phyloP scores from a whole-genome alignment of 306 rosid species.

The Ochetophila trinervis region DNA sequence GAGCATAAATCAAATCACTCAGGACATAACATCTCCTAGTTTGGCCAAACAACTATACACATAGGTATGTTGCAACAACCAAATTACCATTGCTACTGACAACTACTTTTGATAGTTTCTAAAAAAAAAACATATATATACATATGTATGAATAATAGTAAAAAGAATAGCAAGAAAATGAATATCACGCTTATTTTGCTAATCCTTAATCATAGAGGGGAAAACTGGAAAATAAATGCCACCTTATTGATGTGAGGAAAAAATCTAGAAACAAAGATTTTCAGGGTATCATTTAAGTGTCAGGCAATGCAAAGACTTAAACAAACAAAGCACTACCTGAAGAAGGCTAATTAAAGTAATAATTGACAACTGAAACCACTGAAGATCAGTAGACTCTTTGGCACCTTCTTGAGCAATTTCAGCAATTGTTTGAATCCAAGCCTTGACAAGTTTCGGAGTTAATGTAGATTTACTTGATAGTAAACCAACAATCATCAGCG shows the following conservation, averaged over 20 bases:
- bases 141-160: too few relatives aligned
- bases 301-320: constrained; percentile 2
- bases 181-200: neutral
- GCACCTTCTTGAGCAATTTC: constrained; percentile 66
- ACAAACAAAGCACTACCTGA: constrained; percentile 58
- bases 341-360: constrained; percentile 74
- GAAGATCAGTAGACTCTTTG: constrained; percentile 56
- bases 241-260: neutral
- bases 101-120: neutral
- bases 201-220: neutral
- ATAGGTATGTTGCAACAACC: neutral
- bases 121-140: too few relatives aligned
- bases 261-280: neutral
- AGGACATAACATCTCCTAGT: neutral
- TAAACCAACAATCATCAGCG: constrained; percentile 81
- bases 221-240: neutral
- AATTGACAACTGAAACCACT: constrained; percentile 71
- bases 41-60: neutral
- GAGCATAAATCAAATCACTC: neutral
- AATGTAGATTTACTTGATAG: constrained; percentile 69
- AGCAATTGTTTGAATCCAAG: constrained; percentile 64
- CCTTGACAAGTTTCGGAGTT: constrained; percentile 69
- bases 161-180: neutral
- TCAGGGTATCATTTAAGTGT: neutral
- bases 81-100: neutral